Conservation (phyloP, 2,329 filamentous ascomycete genomes). For the Phialophora macrospora region DNA sequence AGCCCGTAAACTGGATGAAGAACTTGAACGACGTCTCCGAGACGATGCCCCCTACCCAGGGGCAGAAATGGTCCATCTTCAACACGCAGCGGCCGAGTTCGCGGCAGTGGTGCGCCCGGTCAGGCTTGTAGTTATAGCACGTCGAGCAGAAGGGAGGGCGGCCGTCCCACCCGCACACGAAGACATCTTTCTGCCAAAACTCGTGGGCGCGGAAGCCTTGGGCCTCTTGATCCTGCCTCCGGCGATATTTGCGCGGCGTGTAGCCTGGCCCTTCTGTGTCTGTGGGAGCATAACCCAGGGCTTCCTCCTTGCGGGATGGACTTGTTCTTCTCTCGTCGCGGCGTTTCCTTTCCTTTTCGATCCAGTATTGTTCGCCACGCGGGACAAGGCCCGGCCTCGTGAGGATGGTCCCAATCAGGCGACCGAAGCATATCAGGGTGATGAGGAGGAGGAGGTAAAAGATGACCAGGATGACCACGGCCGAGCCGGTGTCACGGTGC, state of each 20-base stretch:
- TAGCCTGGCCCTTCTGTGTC: slow-evolving; percentile 17
- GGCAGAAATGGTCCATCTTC: slow-evolving; percentile 96
- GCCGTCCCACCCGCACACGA: slow-evolving; percentile 81
- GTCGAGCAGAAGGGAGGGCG: slow-evolving; percentile 83
- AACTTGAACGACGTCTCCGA: slow-evolving; percentile 87
- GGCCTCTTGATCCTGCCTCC: slow-evolving; percentile 39
- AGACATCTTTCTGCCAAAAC: slow-evolving; percentile 69
- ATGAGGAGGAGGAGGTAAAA: slow-evolving; percentile 74
- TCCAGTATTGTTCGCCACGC: slow-evolving; percentile 56
- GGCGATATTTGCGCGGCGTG: slow-evolving; percentile 23
- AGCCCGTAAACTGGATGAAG: slow-evolving; percentile 85
- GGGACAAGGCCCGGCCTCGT: slow-evolving; percentile 75
- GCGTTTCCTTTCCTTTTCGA: slow-evolving; percentile 40
- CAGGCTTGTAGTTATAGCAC: slow-evolving; percentile 86
- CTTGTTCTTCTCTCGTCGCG: slow-evolving; percentile 23
- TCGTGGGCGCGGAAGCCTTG: slow-evolving; percentile 36
- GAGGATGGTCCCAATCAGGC: slow-evolving; percentile 70
- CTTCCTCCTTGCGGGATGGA: slow-evolving; percentile 31
- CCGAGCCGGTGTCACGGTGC: slow-evolving; percentile 59
- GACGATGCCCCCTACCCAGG: slow-evolving; percentile 92
- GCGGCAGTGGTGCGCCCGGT: slow-evolving; percentile 83
- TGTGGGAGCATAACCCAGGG: slow-evolving; percentile 24
- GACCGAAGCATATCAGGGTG: slow-evolving; percentile 70
- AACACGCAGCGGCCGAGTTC: slow-evolving; percentile 79
- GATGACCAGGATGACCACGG: slow-evolving; percentile 71